Percentiles rank a stretch among this genome's conserved stretches.
phyloP scores from a whole-genome alignment of 2,329 filamentous ascomycete species.

The Aspergillus flavus region DNA sequence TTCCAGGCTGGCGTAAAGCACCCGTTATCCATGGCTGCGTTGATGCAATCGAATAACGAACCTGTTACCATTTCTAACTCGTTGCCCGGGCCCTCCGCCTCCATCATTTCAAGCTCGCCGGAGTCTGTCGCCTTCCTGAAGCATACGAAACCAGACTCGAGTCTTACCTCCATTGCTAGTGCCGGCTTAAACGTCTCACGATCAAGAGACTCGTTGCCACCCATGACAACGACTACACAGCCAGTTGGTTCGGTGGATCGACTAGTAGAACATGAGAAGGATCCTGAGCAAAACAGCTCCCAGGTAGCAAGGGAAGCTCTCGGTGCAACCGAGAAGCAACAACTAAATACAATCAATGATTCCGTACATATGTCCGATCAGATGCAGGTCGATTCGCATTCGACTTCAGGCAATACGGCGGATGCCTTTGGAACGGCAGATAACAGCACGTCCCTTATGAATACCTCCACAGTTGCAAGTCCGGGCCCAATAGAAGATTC shows the following conservation, averaged over 20 bases:
- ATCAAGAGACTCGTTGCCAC: constrained; percentile 37
- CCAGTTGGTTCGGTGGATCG: constrained; percentile 53
- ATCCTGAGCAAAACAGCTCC: constrained; percentile 38
- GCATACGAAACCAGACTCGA: constrained; percentile 40
- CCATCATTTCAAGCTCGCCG: constrained; percentile 32
- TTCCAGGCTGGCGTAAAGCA: constrained; percentile 34
- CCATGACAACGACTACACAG: constrained; percentile 56
- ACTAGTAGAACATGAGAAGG: constrained; percentile 34
- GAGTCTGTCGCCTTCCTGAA: constrained; percentile 40
- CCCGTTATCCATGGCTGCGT: constrained; percentile 45
- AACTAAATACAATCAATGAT: constrained; percentile 47
- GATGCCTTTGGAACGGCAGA: constrained; percentile 55
- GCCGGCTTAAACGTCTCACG: constrained; percentile 46
- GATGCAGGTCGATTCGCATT: constrained; percentile 51
- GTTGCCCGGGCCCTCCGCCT: constrained; percentile 31
- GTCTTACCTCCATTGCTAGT: constrained; percentile 45
- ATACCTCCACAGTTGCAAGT: constrained; percentile 52
- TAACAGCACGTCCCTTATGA: constrained; percentile 53
- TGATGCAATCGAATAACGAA: constrained; percentile 47
- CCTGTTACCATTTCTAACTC: constrained; percentile 42
- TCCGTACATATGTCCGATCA: constrained; percentile 53
- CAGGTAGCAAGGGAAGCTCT: constrained; percentile 47
- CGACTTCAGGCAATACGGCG: constrained; percentile 54
- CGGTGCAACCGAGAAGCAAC: constrained; percentile 40
- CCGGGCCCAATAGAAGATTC: constrained; percentile 50